A percentile compares a stretch with the other conserved stretches of the same genome.
These are phyloP conservation scores for Boletus vermiculosoides DNA, from an alignment of 768 basidiomycete species.

Conservation along the genomic window DNA sequence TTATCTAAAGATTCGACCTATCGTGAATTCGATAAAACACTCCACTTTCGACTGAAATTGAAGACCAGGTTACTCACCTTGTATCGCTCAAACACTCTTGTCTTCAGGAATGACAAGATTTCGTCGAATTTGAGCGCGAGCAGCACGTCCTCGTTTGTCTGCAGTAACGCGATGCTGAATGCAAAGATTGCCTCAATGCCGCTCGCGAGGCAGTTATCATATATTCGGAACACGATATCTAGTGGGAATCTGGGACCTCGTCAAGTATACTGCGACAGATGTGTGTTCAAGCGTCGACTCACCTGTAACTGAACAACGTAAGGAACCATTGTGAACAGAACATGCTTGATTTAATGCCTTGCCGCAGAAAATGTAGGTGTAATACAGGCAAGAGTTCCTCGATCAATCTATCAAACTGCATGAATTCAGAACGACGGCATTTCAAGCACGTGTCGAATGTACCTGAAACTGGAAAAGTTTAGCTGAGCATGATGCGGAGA, in stretches of 20 bases:
- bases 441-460: constrained; percentile 16
- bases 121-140: constrained; percentile 88
- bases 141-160: constrained; percentile 81
- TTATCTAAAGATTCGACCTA: constrained; percentile 33
- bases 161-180: constrained; percentile 83
- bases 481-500: neutral
- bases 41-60: neutral
- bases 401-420: constrained; percentile 87
- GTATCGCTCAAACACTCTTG: constrained; percentile 79
- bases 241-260: constrained; percentile 73
- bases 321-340: constrained; percentile 99
- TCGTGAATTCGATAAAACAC: neutral
- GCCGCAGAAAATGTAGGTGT: constrained; percentile 89
- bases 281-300: constrained; percentile 19
- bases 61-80: constrained; percentile 38
- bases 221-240: constrained; percentile 92
- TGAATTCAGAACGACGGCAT: constrained; percentile 16
- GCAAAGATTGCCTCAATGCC: constrained; percentile 97
- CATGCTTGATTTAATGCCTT: constrained; percentile 97
- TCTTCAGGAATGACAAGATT: constrained; percentile 81
- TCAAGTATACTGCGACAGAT: neutral
- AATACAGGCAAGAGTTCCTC: constrained; percentile 92
- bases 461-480: constrained; percentile 57
- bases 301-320: constrained; percentile 95
- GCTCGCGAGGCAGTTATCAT: constrained; percentile 93